Evolutionary conservation across 2,329 filamentous ascomycete genomes (phyloP), one percentile per base, ranked within the genome.

Genomic region (Remersonia thermophila): DNA sequence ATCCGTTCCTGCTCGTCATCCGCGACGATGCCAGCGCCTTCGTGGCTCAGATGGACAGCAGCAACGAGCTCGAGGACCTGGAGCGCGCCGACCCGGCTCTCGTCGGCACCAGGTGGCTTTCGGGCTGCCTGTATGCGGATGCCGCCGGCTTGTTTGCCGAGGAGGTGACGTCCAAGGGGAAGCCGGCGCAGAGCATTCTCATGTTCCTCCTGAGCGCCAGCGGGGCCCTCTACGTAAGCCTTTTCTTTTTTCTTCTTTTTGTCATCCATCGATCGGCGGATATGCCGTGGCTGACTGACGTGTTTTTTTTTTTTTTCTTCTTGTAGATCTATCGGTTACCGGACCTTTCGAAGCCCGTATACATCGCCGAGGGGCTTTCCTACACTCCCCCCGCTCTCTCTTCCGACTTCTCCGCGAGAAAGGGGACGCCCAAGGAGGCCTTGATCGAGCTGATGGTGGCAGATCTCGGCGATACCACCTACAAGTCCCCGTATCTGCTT

Each of bases 61-160:
- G 76, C 50, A 80, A 83, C 30, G 91, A 98, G 49, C 65, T 96
- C 3, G 87, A 94, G 52, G 83, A 93, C 53, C 59, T 93, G 3
- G 74, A 82, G 30, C 69, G 75, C 46, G 65, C 71, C 23, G 74
- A 78, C 18, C 62, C 67, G 7, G 50, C 69, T 1, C 61, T 79
- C 3, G 58, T 59, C 2, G 62, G 69, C 2, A 78, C 70, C 2
- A 83, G 81, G 52, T 95, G 91, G 83, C 62, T 80, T 6, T 82
- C 83, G 3, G 87, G 83, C 8, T 93, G 82, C 48, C 59, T 96
- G 1, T 96, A 94, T 54, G 66, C 69, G n/a, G 82, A 87, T 47
- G 65, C 59, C 2, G 58, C 60, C 12, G 69, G 73, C 5, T 51
- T 73, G 42, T 77, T 83, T 55, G 53, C 66, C 35, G 50, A 60